Percentiles rank a stretch among this genome's conserved stretches.
These are phyloP conservation scores for Barnettozyma wickerhamii DNA, from an alignment of 805 yeast genomes.

Conservation along the genomic window DNA sequence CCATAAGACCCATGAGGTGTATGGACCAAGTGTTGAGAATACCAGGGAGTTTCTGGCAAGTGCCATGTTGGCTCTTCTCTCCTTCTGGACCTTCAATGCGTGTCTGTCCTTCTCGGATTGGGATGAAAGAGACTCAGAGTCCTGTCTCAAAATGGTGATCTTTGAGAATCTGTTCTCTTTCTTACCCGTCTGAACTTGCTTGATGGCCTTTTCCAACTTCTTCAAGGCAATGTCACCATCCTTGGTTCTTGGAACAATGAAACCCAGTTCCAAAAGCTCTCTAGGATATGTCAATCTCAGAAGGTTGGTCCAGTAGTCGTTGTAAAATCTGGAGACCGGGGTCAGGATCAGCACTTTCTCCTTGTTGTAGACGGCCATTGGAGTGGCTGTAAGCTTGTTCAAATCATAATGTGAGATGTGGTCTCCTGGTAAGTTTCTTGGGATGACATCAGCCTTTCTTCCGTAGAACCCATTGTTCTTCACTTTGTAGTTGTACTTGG, in stretches of 20 bases:
- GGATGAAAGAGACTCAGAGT: slow-evolving; percentile 67
- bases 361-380: slow-evolving; percentile 65
- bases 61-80: slow-evolving; percentile 88
- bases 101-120: slow-evolving; percentile 89
- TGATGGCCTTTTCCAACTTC: slow-evolving; percentile 70
- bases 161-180: slow-evolving; percentile 68
- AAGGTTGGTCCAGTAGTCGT: slow-evolving; percentile 85
- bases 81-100: slow-evolving; percentile 79
- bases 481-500: slow-evolving; percentile 25
- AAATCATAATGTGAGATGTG: slow-evolving; percentile 82
- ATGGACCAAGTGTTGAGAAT: slow-evolving; percentile 83
- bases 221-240: slow-evolving; percentile 81
- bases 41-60: slow-evolving; percentile 88
- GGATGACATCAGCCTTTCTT: slow-evolving; percentile 50
- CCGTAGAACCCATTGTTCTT: slow-evolving; percentile 29
- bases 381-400: slow-evolving; percentile 69
- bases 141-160: slow-evolving; percentile 88
- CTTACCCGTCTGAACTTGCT: slow-evolving; percentile 60
- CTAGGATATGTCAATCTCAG: slow-evolving; percentile 76
- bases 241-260: slow-evolving; percentile 77
- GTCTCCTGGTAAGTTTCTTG: slow-evolving; percentile 61
- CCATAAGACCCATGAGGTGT: slow-evolving; percentile 96
- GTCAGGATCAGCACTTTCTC: slow-evolving; percentile 85
- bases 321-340: slow-evolving; percentile 84
- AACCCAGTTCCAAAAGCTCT: slow-evolving; percentile 80